Evolutionary conservation across 2,329 filamentous ascomycete genomes (phyloP).

Genomic region (Pseudocercospora macadamiae): DNA sequence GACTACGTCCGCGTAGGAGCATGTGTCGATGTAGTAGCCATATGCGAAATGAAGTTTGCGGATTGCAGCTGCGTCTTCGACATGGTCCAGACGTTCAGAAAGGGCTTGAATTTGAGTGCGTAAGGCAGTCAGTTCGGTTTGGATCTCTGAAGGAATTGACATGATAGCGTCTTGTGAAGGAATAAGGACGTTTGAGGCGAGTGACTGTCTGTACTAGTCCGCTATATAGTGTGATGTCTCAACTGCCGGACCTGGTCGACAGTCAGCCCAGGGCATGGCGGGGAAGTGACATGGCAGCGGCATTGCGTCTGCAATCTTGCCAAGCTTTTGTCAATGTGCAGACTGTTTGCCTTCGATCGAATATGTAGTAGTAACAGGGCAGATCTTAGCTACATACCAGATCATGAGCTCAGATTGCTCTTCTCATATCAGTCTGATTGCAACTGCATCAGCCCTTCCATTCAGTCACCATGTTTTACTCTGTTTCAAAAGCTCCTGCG

Average conservation of each 20-base stretch:
- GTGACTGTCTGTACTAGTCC: no score
- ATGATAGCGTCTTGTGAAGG: neutral
- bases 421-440: no score
- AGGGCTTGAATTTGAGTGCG: neutral
- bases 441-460: neutral
- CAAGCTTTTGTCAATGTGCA: no score
- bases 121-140: neutral
- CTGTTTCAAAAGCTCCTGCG: neutral
- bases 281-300: neutral
- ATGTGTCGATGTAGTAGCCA: constrained; percentile 1
- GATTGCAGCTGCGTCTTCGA: neutral
- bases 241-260: neutral
- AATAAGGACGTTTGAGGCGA: neutral
- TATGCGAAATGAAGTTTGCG: neutral
- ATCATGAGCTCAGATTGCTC: no score
- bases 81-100: neutral
- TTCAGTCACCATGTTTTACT: neutral
- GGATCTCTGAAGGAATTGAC: neutral
- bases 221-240: neutral
- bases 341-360: no score
- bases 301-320: no score
- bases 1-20: neutral
- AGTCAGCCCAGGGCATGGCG: neutral
- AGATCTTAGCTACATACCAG: no score
- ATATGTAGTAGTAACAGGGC: no score